Conservation (phyloP, 306 rosid species). For the Quercus aquifolioides region DNA sequence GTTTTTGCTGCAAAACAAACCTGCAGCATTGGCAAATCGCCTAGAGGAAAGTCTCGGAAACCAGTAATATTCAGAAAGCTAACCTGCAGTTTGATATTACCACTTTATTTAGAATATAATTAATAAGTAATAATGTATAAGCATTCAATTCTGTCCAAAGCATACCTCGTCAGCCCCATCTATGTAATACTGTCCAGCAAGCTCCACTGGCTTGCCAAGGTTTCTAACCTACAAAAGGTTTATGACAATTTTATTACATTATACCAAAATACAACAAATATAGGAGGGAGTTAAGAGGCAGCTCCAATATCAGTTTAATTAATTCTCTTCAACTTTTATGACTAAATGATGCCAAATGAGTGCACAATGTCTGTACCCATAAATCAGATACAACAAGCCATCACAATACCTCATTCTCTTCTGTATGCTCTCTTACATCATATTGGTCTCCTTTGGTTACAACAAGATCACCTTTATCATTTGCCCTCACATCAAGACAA, state of each 20-base stretch:
- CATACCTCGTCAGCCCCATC: constrained; percentile 99
- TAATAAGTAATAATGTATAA: background rate
- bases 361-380: background rate
- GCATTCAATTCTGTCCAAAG: constrained; percentile 15
- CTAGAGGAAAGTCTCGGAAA: constrained; percentile 94
- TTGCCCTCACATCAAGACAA: constrained; percentile 94
- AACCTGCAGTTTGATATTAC: constrained; percentile 48
- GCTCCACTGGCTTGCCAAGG: constrained; percentile 97
- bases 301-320: background rate
- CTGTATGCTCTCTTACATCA: constrained; percentile 85
- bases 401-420: constrained; percentile 77
- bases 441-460: constrained; percentile 99
- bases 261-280: background rate
- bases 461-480: constrained; percentile 93
- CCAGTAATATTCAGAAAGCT: constrained; percentile 93
- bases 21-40: constrained; percentile 98
- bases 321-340: background rate
- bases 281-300: background rate
- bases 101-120: constrained; percentile 14
- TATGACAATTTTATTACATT: constrained; percentile 21
- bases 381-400: constrained; percentile 3
- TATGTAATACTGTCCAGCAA: constrained; percentile 83
- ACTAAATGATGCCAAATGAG: background rate
- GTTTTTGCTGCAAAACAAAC: constrained; percentile 32
- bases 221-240: constrained; percentile 66